phyloP scores from a whole-genome alignment of 2,329 filamentous ascomycete genomes.

The Beauveria bassiana region DNA sequence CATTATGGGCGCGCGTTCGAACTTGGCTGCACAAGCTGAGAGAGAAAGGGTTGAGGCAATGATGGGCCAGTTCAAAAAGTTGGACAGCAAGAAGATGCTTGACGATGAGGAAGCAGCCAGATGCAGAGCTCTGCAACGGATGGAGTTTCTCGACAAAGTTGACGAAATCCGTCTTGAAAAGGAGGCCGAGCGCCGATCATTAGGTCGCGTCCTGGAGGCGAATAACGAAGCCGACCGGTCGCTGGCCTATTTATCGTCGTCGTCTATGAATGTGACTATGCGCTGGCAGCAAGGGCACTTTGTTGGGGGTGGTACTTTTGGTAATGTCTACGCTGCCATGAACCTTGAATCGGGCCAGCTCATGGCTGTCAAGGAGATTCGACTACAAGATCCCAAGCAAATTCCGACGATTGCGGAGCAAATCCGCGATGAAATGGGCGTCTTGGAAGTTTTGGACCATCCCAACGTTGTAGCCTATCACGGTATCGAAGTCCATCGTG shows the following conservation, averaged over 20 bases:
- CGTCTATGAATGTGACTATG: conserved; percentile 88
- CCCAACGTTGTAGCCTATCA: conserved; percentile 97
- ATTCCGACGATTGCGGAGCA: conserved; percentile 91
- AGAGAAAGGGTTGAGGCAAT: conserved; percentile 79
- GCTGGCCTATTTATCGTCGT: conserved; percentile 86
- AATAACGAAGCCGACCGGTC: conserved; percentile 95
- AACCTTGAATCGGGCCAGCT: conserved; percentile 92
- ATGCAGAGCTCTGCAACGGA: conserved; percentile 66
- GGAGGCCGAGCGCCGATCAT: conserved; percentile 75
- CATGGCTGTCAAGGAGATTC: conserved; percentile 98
- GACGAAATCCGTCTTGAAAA: conserved; percentile 73
- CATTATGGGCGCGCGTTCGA: conserved; percentile 95
- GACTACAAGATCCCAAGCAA: conserved; percentile 89
- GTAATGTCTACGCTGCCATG: conserved; percentile 94
- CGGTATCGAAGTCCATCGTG: conserved; percentile 94
- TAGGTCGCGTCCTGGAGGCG: conserved; percentile 86
- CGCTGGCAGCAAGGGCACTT: conserved; percentile 99
- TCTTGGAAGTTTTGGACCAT: conserved; percentile 90
- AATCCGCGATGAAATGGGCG: conserved; percentile 95
- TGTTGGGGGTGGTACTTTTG: conserved; percentile 93
- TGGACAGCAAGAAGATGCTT: conserved; percentile 65
- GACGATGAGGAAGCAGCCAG: conserved; percentile 81
- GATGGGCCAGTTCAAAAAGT: conserved; percentile 64
- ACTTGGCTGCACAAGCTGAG: conserved; percentile 86
- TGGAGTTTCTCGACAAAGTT: conserved; percentile 64